phyloP scores from a whole-genome alignment of 1,284 basidiomycete genomes.

The Veloboletus limbatus region DNA sequence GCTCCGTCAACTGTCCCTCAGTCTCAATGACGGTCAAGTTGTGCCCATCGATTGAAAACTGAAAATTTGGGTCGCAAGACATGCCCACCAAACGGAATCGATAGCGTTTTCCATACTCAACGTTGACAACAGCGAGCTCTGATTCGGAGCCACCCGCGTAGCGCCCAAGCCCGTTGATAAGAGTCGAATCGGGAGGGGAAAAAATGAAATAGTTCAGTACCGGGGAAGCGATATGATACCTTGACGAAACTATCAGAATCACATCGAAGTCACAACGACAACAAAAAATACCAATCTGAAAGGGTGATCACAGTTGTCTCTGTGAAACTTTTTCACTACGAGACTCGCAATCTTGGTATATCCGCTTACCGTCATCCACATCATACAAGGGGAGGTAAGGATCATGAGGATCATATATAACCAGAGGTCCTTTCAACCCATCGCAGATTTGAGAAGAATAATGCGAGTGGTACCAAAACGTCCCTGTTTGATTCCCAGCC shows the following conservation, averaged over 20 bases:
- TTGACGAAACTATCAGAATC: slow-evolving; percentile 4
- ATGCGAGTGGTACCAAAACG: slow-evolving; percentile 42
- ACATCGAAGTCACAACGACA: background rate
- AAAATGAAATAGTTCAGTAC: slow-evolving; percentile 19
- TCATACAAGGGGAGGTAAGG: slow-evolving; percentile 35
- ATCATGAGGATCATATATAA: slow-evolving; percentile 38
- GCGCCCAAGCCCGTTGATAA: slow-evolving; percentile 36
- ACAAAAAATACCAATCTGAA: slow-evolving; percentile 26
- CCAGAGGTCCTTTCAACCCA: slow-evolving; percentile 28
- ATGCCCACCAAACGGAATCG: slow-evolving; percentile 33
- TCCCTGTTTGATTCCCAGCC: slow-evolving; percentile 33
- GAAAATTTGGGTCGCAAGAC: slow-evolving; percentile 28
- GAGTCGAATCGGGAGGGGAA: slow-evolving; percentile 22
- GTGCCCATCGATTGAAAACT: slow-evolving; percentile 36
- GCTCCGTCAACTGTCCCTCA: slow-evolving; percentile 32
- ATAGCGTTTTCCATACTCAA: slow-evolving; percentile 29
- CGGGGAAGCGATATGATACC: slow-evolving; percentile 25
- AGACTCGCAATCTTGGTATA: background rate
- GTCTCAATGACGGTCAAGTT: slow-evolving; percentile 37
- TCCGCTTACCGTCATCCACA: slow-evolving; percentile 35
- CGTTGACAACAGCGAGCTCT: slow-evolving; percentile 30
- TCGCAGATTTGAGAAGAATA: slow-evolving; percentile 33
- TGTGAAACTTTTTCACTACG: slow-evolving; percentile 6
- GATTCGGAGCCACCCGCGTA: slow-evolving; percentile 25
- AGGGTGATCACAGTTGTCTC: slow-evolving; percentile 34